phyloP scores from a whole-genome alignment of 108 stramenopile species.

The Epithemia pelagica region DNA sequence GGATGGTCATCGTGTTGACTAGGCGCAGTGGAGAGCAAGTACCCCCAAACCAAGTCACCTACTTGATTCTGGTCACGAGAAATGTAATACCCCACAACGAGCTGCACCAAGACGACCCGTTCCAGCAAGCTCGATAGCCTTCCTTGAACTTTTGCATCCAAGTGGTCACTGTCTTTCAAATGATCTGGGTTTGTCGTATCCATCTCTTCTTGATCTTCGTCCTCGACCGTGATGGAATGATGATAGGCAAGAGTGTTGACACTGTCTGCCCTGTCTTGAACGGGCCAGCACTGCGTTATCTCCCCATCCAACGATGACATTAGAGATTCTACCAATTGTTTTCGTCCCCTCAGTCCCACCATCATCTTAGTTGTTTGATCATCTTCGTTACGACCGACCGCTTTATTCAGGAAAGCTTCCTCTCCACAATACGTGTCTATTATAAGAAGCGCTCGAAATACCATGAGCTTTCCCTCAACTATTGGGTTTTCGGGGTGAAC shows the following conservation, averaged over 20 bases:
- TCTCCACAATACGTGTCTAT: constrained; percentile 43
- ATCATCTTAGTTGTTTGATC: background rate
- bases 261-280: constrained; percentile 4
- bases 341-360: background rate
- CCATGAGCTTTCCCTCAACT: background rate
- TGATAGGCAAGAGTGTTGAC: background rate
- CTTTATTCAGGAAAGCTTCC: constrained; percentile 17
- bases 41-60: constrained; percentile 38
- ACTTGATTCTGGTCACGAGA: constrained; percentile 30
- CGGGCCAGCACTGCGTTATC: constrained; percentile 10
- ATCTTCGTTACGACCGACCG: constrained; percentile 13
- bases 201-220: background rate
- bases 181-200: constrained; percentile 5
- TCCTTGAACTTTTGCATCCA: constrained; percentile 1
- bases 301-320: constrained; percentile 11
- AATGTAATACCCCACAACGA: constrained; percentile 37
- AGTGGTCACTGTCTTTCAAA: background rate
- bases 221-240: background rate
- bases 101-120: constrained; percentile 40
- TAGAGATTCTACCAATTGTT: constrained; percentile 5
- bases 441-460: constrained; percentile 29
- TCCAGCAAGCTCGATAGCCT: constrained; percentile 54
- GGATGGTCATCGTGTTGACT: constrained; percentile 50
- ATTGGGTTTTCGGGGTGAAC: background rate
- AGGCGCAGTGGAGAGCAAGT: constrained; percentile 49